Evolutionary conservation across 1,284 basidiomycete genomes (phyloP).

Genomic region (Hortiboletus rubellus): DNA sequence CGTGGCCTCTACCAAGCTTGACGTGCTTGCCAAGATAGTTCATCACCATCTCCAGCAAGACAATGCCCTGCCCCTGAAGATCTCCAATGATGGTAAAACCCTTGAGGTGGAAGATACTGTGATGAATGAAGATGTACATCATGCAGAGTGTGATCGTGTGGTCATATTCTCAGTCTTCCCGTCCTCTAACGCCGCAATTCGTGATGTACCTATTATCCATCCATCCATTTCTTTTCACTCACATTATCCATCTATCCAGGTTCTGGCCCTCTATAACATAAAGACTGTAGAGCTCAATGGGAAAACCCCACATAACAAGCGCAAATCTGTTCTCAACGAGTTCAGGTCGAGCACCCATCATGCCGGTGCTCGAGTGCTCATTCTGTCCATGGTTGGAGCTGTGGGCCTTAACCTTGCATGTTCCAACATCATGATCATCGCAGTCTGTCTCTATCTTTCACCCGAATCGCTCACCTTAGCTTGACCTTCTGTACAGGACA

Average conservation of each 20-base stretch:
- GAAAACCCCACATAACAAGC: not conserved
- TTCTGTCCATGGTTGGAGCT: conserved; percentile 21
- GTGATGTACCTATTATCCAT: not conserved
- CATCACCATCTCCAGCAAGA: not conserved
- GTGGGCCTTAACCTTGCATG: conserved; percentile 23
- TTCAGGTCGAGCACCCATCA: conserved; percentile 3
- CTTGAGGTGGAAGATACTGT: not conserved
- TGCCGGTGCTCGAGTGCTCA: conserved; percentile 4
- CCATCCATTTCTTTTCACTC: no score
- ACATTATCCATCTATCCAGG: not conserved
- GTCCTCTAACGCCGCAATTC: conserved; percentile 5
- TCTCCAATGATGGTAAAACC: not conserved
- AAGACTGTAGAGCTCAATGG: conserved; percentile 12
- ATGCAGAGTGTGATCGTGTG: conserved; percentile 2
- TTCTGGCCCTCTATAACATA: conserved; percentile 7
- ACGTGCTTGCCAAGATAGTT: not conserved
- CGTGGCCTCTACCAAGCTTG: not conserved
- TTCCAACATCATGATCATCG: conserved; percentile 24
- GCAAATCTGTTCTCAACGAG: not conserved
- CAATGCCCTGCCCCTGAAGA: not conserved
- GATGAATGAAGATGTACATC: not conserved
- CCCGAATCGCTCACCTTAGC: no score
- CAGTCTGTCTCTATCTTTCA: not conserved
- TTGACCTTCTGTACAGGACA: conserved; percentile 2
- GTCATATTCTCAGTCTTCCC: conserved; percentile 25